These are phyloP conservation scores for Tricholomella constricta DNA, from an alignment of 768 basidiomycete genomes.

Conservation along the genomic window DNA sequence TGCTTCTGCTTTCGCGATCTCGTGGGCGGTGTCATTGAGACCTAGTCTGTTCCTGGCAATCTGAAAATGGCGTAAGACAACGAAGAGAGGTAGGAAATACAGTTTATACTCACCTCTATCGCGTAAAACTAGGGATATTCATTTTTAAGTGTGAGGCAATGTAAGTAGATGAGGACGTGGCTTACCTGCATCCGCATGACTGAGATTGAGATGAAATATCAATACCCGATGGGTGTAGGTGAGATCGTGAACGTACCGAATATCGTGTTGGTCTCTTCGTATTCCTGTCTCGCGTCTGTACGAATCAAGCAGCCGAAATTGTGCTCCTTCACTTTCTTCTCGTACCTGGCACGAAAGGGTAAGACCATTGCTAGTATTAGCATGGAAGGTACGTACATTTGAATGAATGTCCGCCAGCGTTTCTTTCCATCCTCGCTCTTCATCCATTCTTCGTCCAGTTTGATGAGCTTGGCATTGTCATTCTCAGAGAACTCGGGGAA, in stretches of 20 bases:
- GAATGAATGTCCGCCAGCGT: slow-evolving; percentile 88
- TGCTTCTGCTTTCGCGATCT: slow-evolving; percentile 75
- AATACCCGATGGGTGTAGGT: background rate
- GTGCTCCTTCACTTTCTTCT: slow-evolving; percentile 88
- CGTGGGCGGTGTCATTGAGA: slow-evolving; percentile 85
- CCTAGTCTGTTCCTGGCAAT: slow-evolving; percentile 91
- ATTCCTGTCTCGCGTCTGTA: slow-evolving; percentile 75
- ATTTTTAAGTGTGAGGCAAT: background rate
- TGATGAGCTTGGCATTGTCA: slow-evolving; percentile 46
- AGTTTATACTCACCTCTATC: slow-evolving; percentile 62
- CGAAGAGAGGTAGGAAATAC: background rate
- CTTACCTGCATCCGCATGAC: slow-evolving; percentile 73
- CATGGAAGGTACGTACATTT: slow-evolving; percentile 43
- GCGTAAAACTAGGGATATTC: slow-evolving; percentile 73
- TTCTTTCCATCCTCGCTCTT: slow-evolving; percentile 88
- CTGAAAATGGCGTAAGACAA: slow-evolving; percentile 36
- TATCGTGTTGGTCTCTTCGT: slow-evolving; percentile 90
- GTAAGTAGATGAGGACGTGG: slow-evolving; percentile 5
- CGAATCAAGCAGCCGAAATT: slow-evolving; percentile 97
- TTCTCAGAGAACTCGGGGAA: slow-evolving; percentile 79
- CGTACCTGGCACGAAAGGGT: slow-evolving; percentile 56
- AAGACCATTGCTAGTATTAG: background rate
- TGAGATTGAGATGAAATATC: slow-evolving; percentile 24
- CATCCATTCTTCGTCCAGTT: slow-evolving; percentile 90
- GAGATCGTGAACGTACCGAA: slow-evolving; percentile 58